Base-by-base conservation (phyloP, 1,139 yeast genomes). In the Geotrichum fermentans region DNA sequence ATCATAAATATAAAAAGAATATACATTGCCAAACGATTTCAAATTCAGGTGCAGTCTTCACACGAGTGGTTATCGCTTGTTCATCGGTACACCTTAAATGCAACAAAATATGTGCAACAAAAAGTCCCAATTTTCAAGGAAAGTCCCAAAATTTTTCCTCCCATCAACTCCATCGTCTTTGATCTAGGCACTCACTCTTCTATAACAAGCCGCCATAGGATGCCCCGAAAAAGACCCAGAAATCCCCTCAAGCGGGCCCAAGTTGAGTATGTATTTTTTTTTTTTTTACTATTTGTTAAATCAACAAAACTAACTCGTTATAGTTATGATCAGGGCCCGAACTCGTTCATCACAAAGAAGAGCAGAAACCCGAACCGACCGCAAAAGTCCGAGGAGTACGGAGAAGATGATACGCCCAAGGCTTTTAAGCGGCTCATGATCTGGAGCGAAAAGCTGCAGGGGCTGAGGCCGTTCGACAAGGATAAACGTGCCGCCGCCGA, bases 321-420 rank as follows among this genome's bases (percentile, higher is more conserved):
- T 18, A 42, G 45, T 7, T 35, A 34, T 44, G 64, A 61, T 40
- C 52, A 55, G 30, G 63, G 55, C 20, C 64, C 64, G 5, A 40
- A 35, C 21, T 50, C 54, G 30, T 33, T 51, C 20, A 55, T 59
- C 32, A 56, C 58, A 34, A 32, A 24, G 35, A 26, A 28, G 36
- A 45, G 45, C 33, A 14, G 18, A 20, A 40, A 34, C 34, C 40
- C 46, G 14, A 45, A 40, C 35, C 35, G 37, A 29, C 51, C 55
- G 11, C 40, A 40, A 26, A 51, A 54, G 41, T 30, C 35, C 2
- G 34, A 37, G 11, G 40, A 35, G 14, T 43, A 58, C 13, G 53
- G 52, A 10, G 59, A 54, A 4, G 69, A 64, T 30, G 66, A 61
- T 43, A 62, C 66, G 14, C 69, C 70, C 16, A 61, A 64, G 28